Evolutionary conservation across 2,329 filamentous ascomycete genomes (phyloP).

Genomic region (Ilyonectria sp.): DNA sequence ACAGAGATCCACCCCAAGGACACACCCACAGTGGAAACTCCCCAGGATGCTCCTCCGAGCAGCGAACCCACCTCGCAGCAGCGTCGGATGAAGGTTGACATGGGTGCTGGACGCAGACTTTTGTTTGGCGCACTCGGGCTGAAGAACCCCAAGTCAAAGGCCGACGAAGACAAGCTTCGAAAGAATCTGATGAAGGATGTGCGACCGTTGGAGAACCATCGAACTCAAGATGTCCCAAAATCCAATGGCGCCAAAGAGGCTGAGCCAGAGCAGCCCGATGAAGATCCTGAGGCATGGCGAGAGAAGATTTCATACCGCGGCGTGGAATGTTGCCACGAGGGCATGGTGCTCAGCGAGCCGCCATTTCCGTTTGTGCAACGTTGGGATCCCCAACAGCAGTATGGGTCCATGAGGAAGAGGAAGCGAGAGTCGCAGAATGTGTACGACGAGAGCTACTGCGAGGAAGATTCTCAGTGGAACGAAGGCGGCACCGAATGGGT

Average conservation of each 20-base stretch:
- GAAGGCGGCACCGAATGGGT: constrained; percentile 52
- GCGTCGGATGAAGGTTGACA: constrained; percentile 52
- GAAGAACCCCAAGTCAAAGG: constrained; percentile 76
- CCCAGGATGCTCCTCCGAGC: constrained; percentile 16
- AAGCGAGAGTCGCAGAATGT: constrained; percentile 62
- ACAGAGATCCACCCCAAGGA: constrained; percentile 26
- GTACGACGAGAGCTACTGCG: constrained; percentile 49
- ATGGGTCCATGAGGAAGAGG: constrained; percentile 59
- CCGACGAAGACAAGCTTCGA: constrained; percentile 76
- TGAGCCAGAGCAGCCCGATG: constrained; percentile 43
- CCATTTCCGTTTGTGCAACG: constrained; percentile 92
- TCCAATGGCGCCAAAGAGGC: constrained; percentile 23
- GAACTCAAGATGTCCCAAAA: constrained; percentile 46
- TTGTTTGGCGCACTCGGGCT: constrained; percentile 82
- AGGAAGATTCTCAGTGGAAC: constrained; percentile 47
- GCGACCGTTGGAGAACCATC: constrained; percentile 56
- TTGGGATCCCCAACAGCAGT: constrained; percentile 84
- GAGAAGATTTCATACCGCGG: constrained; percentile 81
- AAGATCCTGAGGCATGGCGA: constrained; percentile 78
- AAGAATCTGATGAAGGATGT: constrained; percentile 71
- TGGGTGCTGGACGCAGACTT: constrained; percentile 76
- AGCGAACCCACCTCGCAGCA: constrained; percentile 32
- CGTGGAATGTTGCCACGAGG: constrained; percentile 86
- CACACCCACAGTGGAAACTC: neutral
- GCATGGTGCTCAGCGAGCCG: constrained; percentile 78